Conservation (phyloP, 2,329 filamentous ascomycete species). For the Beauveria asiatica region DNA sequence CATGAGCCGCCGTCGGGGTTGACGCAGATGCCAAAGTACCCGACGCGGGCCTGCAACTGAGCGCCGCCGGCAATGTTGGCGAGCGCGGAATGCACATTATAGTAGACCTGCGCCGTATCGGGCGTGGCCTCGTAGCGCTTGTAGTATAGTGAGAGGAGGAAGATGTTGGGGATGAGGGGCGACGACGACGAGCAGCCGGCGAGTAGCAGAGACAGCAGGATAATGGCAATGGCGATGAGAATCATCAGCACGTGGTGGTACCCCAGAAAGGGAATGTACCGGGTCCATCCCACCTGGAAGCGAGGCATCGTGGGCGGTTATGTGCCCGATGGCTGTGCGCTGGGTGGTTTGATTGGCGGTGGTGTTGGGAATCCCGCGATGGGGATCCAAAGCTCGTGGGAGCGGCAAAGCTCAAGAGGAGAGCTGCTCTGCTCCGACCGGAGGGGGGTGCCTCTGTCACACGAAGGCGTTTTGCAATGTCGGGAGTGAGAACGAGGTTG, state of each 20-base stretch:
- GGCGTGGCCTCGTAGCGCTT: conserved; percentile 74
- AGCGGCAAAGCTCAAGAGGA: not conserved
- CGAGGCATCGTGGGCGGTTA: conserved; percentile 6
- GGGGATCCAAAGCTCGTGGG: conserved; percentile 2
- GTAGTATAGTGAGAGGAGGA: conserved; percentile 97
- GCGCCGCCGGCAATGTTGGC: conserved; percentile 82
- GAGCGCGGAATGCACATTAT: conserved; percentile 76
- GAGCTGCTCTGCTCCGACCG: not conserved
- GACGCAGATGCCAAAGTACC: conserved; percentile 97
- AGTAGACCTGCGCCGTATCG: conserved; percentile 81
- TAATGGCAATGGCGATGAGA: conserved; percentile 85
- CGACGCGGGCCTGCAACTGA: conserved; percentile 80
- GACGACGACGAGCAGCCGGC: conserved; percentile 96
- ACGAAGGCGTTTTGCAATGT: not conserved
- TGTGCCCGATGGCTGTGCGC: not conserved
- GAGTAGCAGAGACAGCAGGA: conserved; percentile 84
- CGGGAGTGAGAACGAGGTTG: not conserved
- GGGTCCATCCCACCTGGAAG: conserved; percentile 16
- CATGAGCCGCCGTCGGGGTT: conserved; percentile 84
- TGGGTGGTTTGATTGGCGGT: not conserved
- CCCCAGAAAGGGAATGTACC: conserved; percentile 60
- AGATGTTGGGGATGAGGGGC: conserved; percentile 89
- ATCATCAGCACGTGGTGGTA: conserved; percentile 94
- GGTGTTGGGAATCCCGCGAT: not conserved
- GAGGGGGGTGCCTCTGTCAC: not conserved